A percentile compares a stretch with the other conserved stretches of the same genome.
Conservation (phyloP, 768 basidiomycete species). For the Holtermanniella nyarrowii region DNA sequence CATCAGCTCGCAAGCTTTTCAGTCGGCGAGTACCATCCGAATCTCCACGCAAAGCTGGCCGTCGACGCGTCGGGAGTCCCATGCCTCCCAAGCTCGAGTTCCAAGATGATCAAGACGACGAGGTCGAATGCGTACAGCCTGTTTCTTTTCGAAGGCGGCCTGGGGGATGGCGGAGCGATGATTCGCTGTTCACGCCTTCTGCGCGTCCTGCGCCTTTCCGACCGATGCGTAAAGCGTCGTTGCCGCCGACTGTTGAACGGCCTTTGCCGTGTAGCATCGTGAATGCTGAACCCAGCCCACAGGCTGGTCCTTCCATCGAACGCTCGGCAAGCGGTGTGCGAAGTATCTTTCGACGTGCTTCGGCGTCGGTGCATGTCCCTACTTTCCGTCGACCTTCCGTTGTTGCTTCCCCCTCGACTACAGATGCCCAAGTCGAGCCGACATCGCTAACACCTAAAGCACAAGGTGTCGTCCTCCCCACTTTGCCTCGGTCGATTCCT, state of each 20-base stretch:
- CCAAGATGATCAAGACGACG: not conserved
- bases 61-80: conserved; percentile 1
- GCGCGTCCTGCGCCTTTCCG: not conserved
- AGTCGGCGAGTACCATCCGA: not conserved
- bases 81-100: conserved; percentile 1
- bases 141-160: not conserved
- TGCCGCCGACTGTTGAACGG: conserved; percentile 3
- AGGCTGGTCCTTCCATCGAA: too few relatives aligned
- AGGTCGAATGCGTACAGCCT: not conserved
- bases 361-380: conserved; percentile 13
- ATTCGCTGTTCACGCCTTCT: conserved; percentile 13
- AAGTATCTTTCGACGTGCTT: conserved; percentile 15
- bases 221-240: not conserved
- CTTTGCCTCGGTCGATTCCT: conserved; percentile 1
- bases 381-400: conserved; percentile 8
- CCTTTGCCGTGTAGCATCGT: not conserved
- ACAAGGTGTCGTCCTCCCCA: not conserved
- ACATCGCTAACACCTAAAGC: not conserved
- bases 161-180: conserved; percentile 25
- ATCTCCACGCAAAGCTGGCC: not conserved
- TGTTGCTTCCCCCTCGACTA: not conserved
- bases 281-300: conserved; percentile 1
- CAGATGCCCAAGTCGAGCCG: not conserved
- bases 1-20: not conserved
- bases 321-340: conserved; percentile 1